These are phyloP conservation scores for Jacaranda mimosifolia DNA, from an alignment of 257 asterid genomes.

Conservation along the genomic window DNA sequence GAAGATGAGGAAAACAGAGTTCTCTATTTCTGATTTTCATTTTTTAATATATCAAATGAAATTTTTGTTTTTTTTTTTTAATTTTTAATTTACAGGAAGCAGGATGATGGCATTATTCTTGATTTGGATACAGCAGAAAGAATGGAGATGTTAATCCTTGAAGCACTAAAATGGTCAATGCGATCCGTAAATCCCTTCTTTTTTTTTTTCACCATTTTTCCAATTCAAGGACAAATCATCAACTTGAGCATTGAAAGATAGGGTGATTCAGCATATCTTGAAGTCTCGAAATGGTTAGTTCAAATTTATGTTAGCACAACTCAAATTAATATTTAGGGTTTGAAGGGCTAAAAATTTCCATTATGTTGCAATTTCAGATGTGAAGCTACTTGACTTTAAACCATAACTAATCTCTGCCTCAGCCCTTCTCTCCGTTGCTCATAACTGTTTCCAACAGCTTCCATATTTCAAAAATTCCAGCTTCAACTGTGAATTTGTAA, in stretches of 20 bases:
- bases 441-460: constrained; percentile 64
- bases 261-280: constrained; percentile 58
- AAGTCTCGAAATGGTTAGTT: constrained; percentile 67
- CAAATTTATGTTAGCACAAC: background rate
- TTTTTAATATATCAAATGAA: background rate
- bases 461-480: constrained; percentile 48
- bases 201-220: constrained; percentile 50
- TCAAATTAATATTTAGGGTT: background rate
- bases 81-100: no score
- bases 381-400: constrained; percentile 62
- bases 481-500: constrained; percentile 51
- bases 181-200: constrained; percentile 67
- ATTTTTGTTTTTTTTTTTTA: no score
- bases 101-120: constrained; percentile 49
- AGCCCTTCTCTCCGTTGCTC: constrained; percentile 62
- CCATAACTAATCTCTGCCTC: constrained; percentile 71
- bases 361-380: constrained; percentile 41
- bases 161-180: constrained; percentile 78
- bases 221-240: constrained; percentile 45
- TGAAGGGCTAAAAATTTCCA: background rate
- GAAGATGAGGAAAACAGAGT: constrained; percentile 68
- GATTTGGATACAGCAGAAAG: constrained; percentile 49
- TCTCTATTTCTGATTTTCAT: constrained; percentile 50
- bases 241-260: constrained; percentile 52
- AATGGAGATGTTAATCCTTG: constrained; percentile 75